Percentiles rank a stretch among this genome's conserved stretches.
Evolutionary conservation across 108 stramenopile species (phyloP).

Genomic region (Aurantiochytrium sp.): DNA sequence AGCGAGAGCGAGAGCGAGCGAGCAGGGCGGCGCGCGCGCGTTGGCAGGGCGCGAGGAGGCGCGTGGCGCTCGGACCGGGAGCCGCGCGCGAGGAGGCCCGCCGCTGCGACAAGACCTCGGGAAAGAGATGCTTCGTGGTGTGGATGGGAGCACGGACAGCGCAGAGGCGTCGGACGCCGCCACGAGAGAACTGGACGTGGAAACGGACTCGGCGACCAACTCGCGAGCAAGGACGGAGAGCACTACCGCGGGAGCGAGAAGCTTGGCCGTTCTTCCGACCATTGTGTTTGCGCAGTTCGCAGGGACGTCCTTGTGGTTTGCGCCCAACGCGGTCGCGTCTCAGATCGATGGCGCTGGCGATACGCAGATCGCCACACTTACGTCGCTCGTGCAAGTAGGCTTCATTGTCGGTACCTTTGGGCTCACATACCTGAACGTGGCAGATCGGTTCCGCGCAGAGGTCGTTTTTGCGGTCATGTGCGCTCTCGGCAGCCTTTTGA

Average conservation of each 20-base stretch:
- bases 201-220: no score
- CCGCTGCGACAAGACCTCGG: no score
- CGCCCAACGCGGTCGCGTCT: constrained; percentile 38
- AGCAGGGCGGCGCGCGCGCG: no score
- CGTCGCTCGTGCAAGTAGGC: constrained; percentile 37
- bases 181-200: no score
- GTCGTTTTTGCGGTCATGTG: constrained; percentile 24
- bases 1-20: no score
- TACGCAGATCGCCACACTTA: constrained; percentile 12
- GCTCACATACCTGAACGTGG: constrained; percentile 25
- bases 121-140: no score
- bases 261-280: constrained; percentile 15
- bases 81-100: no score
- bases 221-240: no score
- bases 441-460: constrained; percentile 34
- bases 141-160: no score
- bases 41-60: no score
- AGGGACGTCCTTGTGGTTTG: constrained; percentile 50
- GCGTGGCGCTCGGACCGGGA: no score
- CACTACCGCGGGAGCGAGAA: background rate
- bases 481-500: constrained; percentile 12
- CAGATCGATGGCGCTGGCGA: constrained; percentile 18
- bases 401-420: constrained; percentile 43
- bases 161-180: no score
- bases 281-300: constrained; percentile 42